Evolutionary conservation across 2,329 filamentous ascomycete species (phyloP).

Genomic region (Pestalotiopsis sp.): DNA sequence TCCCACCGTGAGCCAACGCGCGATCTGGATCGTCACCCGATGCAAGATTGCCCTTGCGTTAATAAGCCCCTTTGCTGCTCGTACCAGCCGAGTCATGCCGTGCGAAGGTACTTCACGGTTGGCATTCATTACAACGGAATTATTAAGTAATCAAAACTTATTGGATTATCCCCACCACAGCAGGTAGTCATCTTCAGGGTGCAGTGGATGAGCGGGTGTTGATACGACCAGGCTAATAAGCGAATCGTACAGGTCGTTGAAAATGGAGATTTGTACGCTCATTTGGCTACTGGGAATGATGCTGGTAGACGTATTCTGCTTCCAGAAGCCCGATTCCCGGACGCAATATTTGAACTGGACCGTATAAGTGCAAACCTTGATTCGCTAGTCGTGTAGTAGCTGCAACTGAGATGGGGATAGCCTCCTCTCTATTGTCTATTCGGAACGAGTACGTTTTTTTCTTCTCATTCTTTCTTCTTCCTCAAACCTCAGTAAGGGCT

Average conservation of each 20-base stretch:
- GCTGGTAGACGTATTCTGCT: too few species aligned
- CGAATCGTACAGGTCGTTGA: too few species aligned
- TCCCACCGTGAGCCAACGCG: neutral
- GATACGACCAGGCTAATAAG: neutral
- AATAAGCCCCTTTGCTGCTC: neutral
- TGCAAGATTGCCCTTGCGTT: neutral
- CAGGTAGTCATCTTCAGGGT: neutral
- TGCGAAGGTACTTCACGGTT: neutral
- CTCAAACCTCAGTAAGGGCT: neutral
- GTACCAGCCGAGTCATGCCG: neutral
- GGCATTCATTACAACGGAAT: neutral
- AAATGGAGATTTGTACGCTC: too few species aligned
- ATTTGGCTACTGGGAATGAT: too few species aligned
- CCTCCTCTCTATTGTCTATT: too few species aligned
- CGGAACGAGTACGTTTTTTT: too few species aligned
- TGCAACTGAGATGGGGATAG: too few species aligned
- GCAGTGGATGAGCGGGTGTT: neutral
- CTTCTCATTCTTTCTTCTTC: too few species aligned
- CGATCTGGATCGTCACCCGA: neutral
- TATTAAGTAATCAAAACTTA: neutral
- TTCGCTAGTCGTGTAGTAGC: too few species aligned
- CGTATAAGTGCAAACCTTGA: too few species aligned
- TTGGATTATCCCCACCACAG: neutral
- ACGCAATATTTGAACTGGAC: too few species aligned
- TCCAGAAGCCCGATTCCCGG: too few species aligned